Percentiles rank a stretch among this genome's conserved stretches.
These are phyloP conservation scores for Sporothrix schenckii DNA, from an alignment of 2,329 filamentous ascomycete genomes.

Conservation along the genomic window DNA sequence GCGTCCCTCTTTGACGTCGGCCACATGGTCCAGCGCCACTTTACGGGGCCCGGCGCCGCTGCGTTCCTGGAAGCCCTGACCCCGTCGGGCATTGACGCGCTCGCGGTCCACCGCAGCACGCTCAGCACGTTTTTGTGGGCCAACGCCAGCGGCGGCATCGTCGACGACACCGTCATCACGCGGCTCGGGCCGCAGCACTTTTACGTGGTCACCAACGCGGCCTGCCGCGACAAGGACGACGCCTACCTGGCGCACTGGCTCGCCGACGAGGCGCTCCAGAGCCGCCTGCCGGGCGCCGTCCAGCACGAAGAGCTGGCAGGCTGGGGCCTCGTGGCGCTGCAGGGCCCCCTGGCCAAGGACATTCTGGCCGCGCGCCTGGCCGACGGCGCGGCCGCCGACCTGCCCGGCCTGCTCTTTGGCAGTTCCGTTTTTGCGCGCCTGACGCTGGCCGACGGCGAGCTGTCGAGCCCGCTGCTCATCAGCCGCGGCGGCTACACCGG, in stretches of 20 bases:
- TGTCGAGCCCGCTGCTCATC: slow-evolving; percentile 65
- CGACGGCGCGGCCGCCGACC: slow-evolving; percentile 54
- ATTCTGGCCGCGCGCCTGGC: slow-evolving; percentile 68
- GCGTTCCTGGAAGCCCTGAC: slow-evolving; percentile 84
- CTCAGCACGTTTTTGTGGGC: slow-evolving; percentile 83
- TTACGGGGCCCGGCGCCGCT: slow-evolving; percentile 78
- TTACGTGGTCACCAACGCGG: slow-evolving; percentile 95
- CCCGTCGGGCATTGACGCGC: slow-evolving; percentile 68
- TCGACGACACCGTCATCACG: slow-evolving; percentile 92
- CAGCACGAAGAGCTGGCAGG: slow-evolving; percentile 60
- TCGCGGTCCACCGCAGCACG: slow-evolving; percentile 71
- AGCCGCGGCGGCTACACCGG: slow-evolving; percentile 94
- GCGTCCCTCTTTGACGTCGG: slow-evolving; percentile 93
- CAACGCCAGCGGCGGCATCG: slow-evolving; percentile 76
- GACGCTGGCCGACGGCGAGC: slow-evolving; percentile 44
- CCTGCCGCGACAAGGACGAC: slow-evolving; percentile 84
- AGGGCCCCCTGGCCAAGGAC: slow-evolving; percentile 76
- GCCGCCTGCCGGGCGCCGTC: slow-evolving; percentile 37
- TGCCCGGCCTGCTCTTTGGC: slow-evolving; percentile 80
- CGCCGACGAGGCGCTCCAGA: slow-evolving; percentile 51
- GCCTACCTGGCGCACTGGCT: slow-evolving; percentile 75
- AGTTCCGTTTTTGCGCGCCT: slow-evolving; percentile 69
- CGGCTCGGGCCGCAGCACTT: slow-evolving; percentile 73
- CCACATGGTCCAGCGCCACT: slow-evolving; percentile 92
- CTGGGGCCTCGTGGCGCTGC: slow-evolving; percentile 82